Conservation (phyloP, 768 basidiomycete genomes). For the Calocybe indica region DNA sequence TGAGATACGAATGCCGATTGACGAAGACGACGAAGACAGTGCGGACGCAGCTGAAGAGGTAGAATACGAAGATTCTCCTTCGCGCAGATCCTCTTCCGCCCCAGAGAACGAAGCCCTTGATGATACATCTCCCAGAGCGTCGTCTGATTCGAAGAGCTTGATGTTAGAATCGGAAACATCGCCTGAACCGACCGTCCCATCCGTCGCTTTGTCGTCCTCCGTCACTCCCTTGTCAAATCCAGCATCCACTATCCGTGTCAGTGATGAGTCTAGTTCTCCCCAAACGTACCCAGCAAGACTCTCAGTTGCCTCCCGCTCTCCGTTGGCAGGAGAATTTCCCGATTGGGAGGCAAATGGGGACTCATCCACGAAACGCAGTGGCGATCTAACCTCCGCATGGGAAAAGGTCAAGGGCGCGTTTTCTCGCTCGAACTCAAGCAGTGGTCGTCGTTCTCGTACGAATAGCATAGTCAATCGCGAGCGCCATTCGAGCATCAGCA, state of each 20-base stretch:
- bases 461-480: constrained; percentile 68
- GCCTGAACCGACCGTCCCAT: constrained; percentile 37
- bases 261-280: constrained; percentile 44
- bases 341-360: constrained; percentile 42
- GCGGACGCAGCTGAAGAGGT: constrained; percentile 35
- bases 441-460: constrained; percentile 71
- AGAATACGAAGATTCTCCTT: constrained; percentile 41
- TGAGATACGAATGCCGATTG: constrained; percentile 55
- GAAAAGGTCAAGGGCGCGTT: constrained; percentile 68
- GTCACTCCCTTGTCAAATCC: constrained; percentile 35
- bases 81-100: constrained; percentile 39
- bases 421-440: constrained; percentile 56
- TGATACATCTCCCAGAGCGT: constrained; percentile 49
- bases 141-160: constrained; percentile 55
- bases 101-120: constrained; percentile 34
- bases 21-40: constrained; percentile 53
- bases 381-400: constrained; percentile 58
- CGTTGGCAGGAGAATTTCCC: constrained; percentile 41
- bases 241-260: constrained; percentile 16
- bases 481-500: constrained; percentile 66
- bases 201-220: constrained; percentile 41
- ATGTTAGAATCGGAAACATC: constrained; percentile 60
- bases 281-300: constrained; percentile 54
- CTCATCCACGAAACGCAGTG: constrained; percentile 47
- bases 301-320: constrained; percentile 61